Base-by-base conservation (phyloP, 176 grass and related monocot genomes). In the Phoenix roebelenii region DNA sequence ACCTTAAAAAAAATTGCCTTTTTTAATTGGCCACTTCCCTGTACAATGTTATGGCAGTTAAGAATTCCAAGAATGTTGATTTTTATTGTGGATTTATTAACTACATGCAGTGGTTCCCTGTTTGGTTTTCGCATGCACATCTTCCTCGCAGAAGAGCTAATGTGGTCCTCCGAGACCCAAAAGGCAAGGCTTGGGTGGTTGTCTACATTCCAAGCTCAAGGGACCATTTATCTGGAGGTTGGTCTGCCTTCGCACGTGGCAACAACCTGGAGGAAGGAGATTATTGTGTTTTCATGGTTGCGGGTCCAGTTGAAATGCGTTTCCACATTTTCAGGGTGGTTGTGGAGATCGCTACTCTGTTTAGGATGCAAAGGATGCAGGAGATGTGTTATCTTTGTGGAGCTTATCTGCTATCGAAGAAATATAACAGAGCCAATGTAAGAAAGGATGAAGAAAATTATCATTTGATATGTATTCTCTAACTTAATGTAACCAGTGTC, bases 191-290 rank as follows among this genome's bases (percentile, higher is more conserved):
- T 52, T 89, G 89, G 89, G 50, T 60, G 61, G 82, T 73, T 51
- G 55, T 63, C 30, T 95, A 70, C 70, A 74, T 89, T 66, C 81
- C 89, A n/a, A 70, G 61, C 62, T 71, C 60, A 19, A 16, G 20
- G 67, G 85, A 85, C 78, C 58, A 59, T 20, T 72, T 95, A 51
- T 83, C 82, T 7, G 72, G 78, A 72, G 85, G 82, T 16, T 95
- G 89, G 89, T 64, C 72, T 64, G 75, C 81, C 4, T 95, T 95
- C 74, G 69, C 76, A 59, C 63, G 76, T 4, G 85, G 77, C 15
- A 89, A 95, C 75, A 79, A 66, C 79, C 81, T 95, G 5, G 79
- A 95, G 80, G 79, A 85, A 95, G 76, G 77, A 5, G 89, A 95
- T 70, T 89, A 74, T 58, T 95, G 89, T 69, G 85, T 71, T 18